Evolutionary conservation across 371 early-diverging fungal species (phyloP), one percentile per base, ranked within the genome.

Genomic region (Mucor piriformis): DNA sequence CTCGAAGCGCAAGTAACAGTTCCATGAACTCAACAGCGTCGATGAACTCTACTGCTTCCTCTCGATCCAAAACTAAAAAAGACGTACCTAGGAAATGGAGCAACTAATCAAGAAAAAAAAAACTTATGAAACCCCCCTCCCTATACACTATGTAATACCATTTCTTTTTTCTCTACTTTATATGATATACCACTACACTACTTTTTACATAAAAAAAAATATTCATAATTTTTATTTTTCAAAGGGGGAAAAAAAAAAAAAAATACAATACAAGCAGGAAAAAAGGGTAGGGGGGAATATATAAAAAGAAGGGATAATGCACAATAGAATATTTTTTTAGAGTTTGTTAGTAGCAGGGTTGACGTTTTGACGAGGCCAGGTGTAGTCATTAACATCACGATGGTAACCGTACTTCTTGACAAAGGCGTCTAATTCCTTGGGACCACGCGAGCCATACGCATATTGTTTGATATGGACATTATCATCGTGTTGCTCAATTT

Each of bases 371-470:
- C 29, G 58, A 27, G 69, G 69, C 69, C 69, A 69, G 23, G 54
- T 29, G 33, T 69, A 69, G 21, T 37, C 24, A 40, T 54, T 44
- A 6, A 44, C 27, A 37, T 67, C 62, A 43, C 69, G 69, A 42
- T 65, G 55, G 47, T 69, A 69, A 2, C 94, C 94, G 59, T 86
- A 81, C 54, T 78, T 83, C 61, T 83, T 77, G 11, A 93, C 79
- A 74, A 91, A 94, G 6, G 84, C 87, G 50, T 86, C 78, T 52
- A 91, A 73, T 16, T 86, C 85, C 13, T 77, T 74, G 15, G 98
- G 98, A 6, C 97, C 98, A 57, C 97, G 88, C 23, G 88, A 83
- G 7, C 97, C 97, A 69, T 86, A 95, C n/a, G 78, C 66, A 70
- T 98, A 98, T 3, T 82, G 81, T 44, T 84, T 65, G 10, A 95